Evolutionary conservation across 257 asterid genomes (phyloP).

Genomic region (Lycium ferocissimum): DNA sequence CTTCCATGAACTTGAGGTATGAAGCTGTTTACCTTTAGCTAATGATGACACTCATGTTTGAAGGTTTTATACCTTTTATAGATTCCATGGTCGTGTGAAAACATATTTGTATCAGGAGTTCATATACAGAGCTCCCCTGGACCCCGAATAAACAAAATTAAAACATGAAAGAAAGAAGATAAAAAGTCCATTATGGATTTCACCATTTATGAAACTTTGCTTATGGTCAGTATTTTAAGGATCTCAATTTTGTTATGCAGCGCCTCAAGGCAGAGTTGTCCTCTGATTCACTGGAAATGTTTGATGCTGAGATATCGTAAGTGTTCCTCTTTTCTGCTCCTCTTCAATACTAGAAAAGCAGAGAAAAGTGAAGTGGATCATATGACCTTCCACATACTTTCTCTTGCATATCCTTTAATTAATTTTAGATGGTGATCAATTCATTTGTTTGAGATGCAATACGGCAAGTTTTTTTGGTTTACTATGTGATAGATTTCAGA

Average conservation of each 20-base stretch:
- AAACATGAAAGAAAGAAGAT: not conserved
- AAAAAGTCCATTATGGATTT: not conserved
- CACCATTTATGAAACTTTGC: not conserved
- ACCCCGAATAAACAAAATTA: not conserved
- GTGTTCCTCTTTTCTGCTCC: conserved; percentile 36
- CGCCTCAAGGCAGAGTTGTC: conserved; percentile 61
- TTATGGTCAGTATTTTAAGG: not conserved
- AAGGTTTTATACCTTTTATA: not conserved
- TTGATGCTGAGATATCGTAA: conserved; percentile 69
- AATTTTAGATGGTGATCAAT: conserved; percentile 20
- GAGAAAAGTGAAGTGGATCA: not conserved
- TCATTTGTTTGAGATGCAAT: not conserved
- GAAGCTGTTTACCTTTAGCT: conserved; percentile 14
- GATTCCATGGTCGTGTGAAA: not conserved
- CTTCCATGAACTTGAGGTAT: conserved; percentile 68
- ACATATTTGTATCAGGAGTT: not conserved
- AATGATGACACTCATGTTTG: conserved; percentile 24
- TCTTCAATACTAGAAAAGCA: not conserved
- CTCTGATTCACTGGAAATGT: conserved; percentile 44
- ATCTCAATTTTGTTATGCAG: conserved; percentile 45
- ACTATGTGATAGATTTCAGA: not conserved
- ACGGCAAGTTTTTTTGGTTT: not conserved
- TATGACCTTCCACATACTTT: not conserved
- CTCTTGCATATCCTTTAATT: conserved; percentile 16
- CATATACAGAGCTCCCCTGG: not conserved